Evolutionary conservation across 2,329 filamentous ascomycete species (phyloP).

Genomic region (Thelonectria rubi): DNA sequence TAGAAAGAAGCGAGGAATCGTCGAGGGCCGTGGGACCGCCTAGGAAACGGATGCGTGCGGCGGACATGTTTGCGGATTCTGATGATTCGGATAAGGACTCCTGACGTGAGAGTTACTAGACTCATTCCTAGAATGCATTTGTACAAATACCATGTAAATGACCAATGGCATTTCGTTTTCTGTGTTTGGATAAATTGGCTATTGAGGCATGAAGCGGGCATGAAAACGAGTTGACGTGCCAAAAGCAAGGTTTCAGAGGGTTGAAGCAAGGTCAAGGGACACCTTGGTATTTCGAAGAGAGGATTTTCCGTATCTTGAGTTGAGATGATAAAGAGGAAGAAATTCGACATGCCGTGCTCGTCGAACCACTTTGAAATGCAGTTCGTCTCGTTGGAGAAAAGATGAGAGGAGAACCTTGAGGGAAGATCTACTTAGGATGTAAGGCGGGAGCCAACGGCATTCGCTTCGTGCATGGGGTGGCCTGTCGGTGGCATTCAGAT

Average conservation of each 20-base stretch:
- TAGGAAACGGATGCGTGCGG: conserved; percentile 75
- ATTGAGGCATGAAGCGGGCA: too few relatives aligned
- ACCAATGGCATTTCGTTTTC: too few relatives aligned
- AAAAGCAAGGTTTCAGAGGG: too few relatives aligned
- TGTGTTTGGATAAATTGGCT: too few relatives aligned
- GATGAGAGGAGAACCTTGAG: conserved; percentile 10
- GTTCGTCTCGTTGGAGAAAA: conserved; percentile 4
- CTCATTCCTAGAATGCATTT: neutral
- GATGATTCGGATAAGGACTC: conserved; percentile 55
- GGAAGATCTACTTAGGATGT: neutral
- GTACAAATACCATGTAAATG: neutral
- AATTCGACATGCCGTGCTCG: neutral
- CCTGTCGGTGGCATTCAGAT: neutral
- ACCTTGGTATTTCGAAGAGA: too few relatives aligned
- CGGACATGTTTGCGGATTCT: conserved; percentile 88
- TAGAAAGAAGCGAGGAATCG: conserved; percentile 22
- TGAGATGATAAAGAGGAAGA: too few relatives aligned
- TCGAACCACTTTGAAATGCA: neutral
- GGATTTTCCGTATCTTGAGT: too few relatives aligned
- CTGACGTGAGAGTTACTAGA: conserved; percentile 18
- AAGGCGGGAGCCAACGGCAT: neutral
- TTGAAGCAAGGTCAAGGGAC: too few relatives aligned
- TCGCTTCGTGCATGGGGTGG: neutral
- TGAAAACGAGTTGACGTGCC: too few relatives aligned
- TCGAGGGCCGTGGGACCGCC: conserved; percentile 43